Conservation (phyloP, 2,329 filamentous ascomycete genomes). For the Chrysoporthe cubensis region DNA sequence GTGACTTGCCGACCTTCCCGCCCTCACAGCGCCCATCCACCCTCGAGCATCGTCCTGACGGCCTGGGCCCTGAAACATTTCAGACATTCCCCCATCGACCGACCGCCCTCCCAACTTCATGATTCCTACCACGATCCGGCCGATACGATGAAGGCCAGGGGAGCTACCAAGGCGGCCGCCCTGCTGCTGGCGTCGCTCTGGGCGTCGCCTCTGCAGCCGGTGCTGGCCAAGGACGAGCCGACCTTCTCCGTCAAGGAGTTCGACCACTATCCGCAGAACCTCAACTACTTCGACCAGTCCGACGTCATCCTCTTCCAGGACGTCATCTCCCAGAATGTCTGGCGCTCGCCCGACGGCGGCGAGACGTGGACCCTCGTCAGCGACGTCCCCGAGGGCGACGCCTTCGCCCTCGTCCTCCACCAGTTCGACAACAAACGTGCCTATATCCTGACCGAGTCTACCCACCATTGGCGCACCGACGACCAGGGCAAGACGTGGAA, state of each 20-base stretch:
- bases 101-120: conserved; percentile 43
- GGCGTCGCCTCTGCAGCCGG: conserved; percentile 40
- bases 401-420: conserved; percentile 72
- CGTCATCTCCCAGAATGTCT: conserved; percentile 64
- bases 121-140: conserved; percentile 40
- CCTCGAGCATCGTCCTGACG: neutral
- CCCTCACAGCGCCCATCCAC: neutral
- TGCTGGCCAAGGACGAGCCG: conserved; percentile 67
- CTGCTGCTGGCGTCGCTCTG: conserved; percentile 55
- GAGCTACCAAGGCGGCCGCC: conserved; percentile 50
- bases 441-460: conserved; percentile 73
- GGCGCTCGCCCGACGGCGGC: conserved; percentile 81
- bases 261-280: conserved; percentile 65
- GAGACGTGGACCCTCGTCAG: conserved; percentile 72
- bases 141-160: conserved; percentile 59
- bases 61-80: neutral
- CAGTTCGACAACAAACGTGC: conserved; percentile 78
- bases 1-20: neutral
- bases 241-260: conserved; percentile 68
- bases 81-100: neutral
- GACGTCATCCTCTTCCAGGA: conserved; percentile 81
- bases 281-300: conserved; percentile 92
- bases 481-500: conserved; percentile 84
- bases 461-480: conserved; percentile 79
- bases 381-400: conserved; percentile 65